Base-by-base conservation (phyloP, 2,329 filamentous ascomycete genomes). In the Coniochaeta prunicola region DNA sequence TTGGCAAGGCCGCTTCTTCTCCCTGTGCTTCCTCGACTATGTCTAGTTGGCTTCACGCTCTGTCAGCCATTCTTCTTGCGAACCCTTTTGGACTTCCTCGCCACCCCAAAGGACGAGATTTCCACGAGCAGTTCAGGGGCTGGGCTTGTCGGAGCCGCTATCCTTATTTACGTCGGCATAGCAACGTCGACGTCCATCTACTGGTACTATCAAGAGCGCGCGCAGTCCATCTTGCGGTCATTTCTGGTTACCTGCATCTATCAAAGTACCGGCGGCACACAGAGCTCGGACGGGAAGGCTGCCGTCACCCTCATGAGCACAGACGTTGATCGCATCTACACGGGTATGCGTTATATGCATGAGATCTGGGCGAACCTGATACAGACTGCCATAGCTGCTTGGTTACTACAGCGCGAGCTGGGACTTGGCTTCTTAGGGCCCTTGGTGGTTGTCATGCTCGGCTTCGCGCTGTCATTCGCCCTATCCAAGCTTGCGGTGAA, bases 401-500 rank as follows among this genome's bases (percentile, higher is more conserved):
- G 60, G 57, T 31, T 64, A 5, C 34, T 64, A 2, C 45, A 64
- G 17, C 53, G 54, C 19, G 55, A 64, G 55, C 59, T 62, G 12
- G 57, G 59, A 5, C 7, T 56, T 17, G 59, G 53, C 3, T 59
- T 60, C 9, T 15, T 59, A 17, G 59, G 48, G 0, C 60, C 60
- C 8, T 19, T 62, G 5, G 31, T 58, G 2, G 57, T 59, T 4
- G 59, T 59, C 5, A 5, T 56, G 10, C 4, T 66, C 2, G 69
- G 66, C 21, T 62, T 64, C 1, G 28, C 62, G 1, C 21, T 30
- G 19, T 57, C 70, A 5, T 57, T 72, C 17, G 64, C 59, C 9
- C 66, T 68, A 17, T 69, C 68, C 1, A 67, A 66, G 36, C 62
- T 69, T 30, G 66, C 72, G 1, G 70, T 70, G 59, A 59, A 65